These are phyloP conservation scores for Cercospora janseana DNA, from an alignment of 2,329 filamentous ascomycete species.

Conservation along the genomic window DNA sequence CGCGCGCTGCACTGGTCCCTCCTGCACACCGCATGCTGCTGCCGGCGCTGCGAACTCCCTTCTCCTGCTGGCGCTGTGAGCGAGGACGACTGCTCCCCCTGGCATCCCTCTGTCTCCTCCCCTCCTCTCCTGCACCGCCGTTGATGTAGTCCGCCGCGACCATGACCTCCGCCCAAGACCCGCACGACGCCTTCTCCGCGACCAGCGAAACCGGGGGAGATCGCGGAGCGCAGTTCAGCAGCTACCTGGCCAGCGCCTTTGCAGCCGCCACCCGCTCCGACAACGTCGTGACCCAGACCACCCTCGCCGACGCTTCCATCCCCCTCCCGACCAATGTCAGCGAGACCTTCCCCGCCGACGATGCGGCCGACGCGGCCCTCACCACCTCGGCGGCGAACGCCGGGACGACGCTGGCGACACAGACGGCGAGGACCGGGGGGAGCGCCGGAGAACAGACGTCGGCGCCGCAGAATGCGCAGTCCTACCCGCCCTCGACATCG, in stretches of 20 bases:
- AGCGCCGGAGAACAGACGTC: neutral
- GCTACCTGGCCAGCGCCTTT: neutral
- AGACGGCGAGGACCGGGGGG: slow-evolving; percentile 3
- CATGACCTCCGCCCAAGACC: neutral
- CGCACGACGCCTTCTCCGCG: neutral
- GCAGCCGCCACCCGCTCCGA: neutral
- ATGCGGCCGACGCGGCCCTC: slow-evolving; percentile 6
- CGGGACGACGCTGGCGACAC: slow-evolving; percentile 12
- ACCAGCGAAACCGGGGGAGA: neutral
- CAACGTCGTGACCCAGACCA: slow-evolving; percentile 6
- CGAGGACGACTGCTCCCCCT: neutral
- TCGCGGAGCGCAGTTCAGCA: neutral
- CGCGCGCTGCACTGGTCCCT: neutral
- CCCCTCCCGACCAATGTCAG: neutral
- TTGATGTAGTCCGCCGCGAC: neutral
- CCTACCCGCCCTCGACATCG: neutral
- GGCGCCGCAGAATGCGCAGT: slow-evolving; percentile 1
- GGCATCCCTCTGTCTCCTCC: neutral
- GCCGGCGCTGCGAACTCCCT: neutral
- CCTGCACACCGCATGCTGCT: neutral
- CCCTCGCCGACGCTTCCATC: neutral
- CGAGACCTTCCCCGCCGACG: neutral
- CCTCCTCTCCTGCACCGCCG: neutral
- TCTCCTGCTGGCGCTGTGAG: neutral
- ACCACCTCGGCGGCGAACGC: neutral